Evolutionary conservation across 2,329 filamentous ascomycete species (phyloP).

Genomic region (Exophiala oligosperma): DNA sequence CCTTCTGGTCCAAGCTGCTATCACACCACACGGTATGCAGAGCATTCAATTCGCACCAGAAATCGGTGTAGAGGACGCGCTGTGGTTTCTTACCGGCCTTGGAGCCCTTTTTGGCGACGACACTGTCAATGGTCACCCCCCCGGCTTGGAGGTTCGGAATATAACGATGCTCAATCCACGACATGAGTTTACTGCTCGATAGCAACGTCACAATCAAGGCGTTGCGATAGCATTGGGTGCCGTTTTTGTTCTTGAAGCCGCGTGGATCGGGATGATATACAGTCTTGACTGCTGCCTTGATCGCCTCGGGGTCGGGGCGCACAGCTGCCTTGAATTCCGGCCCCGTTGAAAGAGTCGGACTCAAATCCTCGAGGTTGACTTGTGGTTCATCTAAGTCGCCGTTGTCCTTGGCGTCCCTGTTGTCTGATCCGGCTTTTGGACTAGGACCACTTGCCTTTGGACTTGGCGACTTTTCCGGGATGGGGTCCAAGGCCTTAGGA

Average conservation of each 20-base stretch:
- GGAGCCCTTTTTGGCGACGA: no score
- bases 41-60: conserved; percentile 17
- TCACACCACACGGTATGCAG: neutral
- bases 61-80: conserved; percentile 10
- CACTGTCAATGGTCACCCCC: neutral
- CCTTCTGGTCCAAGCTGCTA: neutral
- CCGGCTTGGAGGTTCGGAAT: conserved; percentile 8
- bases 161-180: conserved; percentile 18
- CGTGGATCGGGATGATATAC: neutral
- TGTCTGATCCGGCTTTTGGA: no score
- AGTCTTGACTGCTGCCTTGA: neutral
- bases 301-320: neutral
- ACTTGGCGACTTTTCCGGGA: no score
- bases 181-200: conserved; percentile 15
- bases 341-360: conserved; percentile 11
- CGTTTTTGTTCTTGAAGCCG: neutral
- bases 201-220: conserved; percentile 16
- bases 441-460: no score
- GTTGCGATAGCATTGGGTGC: conserved; percentile 20
- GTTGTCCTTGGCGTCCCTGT: no score
- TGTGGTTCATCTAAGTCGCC: no score
- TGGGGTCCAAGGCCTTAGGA: no score
- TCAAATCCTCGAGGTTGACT: neutral
- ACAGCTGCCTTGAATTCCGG: conserved; percentile 6
- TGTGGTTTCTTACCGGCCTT: neutral